Percentiles rank a stretch among this genome's conserved stretches.
These are phyloP conservation scores for Hypoxylon rickii DNA, from an alignment of 495 filamentous ascomycete species.

Conservation along the genomic window DNA sequence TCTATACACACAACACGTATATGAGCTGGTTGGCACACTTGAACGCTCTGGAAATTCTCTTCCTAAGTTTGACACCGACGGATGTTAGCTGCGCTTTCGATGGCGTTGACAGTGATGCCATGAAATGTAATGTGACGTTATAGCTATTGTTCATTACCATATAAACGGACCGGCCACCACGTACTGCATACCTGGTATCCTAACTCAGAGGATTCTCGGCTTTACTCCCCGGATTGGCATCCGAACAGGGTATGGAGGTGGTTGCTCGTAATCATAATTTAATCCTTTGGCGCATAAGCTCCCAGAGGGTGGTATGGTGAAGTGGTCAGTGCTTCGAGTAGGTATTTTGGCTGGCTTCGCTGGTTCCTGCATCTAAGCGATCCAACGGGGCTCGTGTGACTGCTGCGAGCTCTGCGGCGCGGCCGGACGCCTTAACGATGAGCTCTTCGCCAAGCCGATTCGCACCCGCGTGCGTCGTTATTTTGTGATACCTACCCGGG, in stretches of 20 bases:
- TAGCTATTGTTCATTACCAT: not conserved
- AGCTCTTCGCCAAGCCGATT: slow-evolving; percentile 2
- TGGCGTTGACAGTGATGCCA: not conserved
- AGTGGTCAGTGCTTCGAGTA: slow-evolving; percentile 23
- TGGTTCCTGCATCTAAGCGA: slow-evolving; percentile 14
- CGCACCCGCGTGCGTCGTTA: slow-evolving; percentile 13
- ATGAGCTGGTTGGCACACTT: too few relatives aligned
- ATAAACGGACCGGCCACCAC: not conserved
- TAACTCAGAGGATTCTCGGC: slow-evolving; percentile 20
- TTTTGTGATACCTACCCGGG: slow-evolving; percentile 19
- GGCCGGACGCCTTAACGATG: slow-evolving; percentile 1
- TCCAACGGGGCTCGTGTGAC: slow-evolving; percentile 23
- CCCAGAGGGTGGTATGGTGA: not conserved
- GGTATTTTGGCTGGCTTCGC: slow-evolving; percentile 15
- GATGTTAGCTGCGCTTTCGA: too few relatives aligned
- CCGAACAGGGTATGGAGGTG: slow-evolving; percentile 21
- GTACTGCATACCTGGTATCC: not conserved
- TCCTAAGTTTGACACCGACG: too few relatives aligned
- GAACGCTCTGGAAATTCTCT: too few relatives aligned
- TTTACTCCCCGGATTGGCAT: slow-evolving; percentile 33
- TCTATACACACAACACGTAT: too few relatives aligned
- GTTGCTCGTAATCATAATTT: slow-evolving; percentile 34
- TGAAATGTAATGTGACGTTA: slow-evolving; percentile 27
- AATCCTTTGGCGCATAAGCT: slow-evolving; percentile 15
- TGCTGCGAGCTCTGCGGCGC: slow-evolving; percentile 16